Evolutionary conservation across 2,329 filamentous ascomycete genomes (phyloP).

Genomic region (Fusarium sp.): DNA sequence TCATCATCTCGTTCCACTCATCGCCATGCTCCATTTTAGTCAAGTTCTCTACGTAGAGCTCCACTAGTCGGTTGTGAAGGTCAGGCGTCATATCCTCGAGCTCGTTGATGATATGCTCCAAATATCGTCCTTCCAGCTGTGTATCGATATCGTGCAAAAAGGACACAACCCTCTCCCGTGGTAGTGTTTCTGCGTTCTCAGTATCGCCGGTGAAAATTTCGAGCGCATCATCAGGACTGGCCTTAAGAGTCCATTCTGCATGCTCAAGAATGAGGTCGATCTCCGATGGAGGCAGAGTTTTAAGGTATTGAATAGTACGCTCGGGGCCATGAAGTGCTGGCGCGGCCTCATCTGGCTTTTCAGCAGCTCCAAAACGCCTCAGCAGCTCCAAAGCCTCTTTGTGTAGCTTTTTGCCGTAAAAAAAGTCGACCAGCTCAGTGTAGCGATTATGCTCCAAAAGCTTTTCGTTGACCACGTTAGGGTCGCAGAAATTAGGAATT

Average conservation of each 20-base stretch:
- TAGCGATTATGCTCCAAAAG: constrained; percentile 89
- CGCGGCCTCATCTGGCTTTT: constrained; percentile 61
- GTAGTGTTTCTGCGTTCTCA: constrained; percentile 91
- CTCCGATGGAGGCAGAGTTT: constrained; percentile 85
- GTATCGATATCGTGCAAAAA: constrained; percentile 79
- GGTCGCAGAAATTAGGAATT: constrained; percentile 96
- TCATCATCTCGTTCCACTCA: constrained; percentile 68
- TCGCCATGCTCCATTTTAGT: constrained; percentile 56
- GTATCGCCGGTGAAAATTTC: constrained; percentile 94
- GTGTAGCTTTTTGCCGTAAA: constrained; percentile 94
- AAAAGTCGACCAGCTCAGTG: constrained; percentile 95
- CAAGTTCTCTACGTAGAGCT: constrained; percentile 72
- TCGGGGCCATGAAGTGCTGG: constrained; percentile 79
- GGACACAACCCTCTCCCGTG: constrained; percentile 77
- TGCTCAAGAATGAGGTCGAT: constrained; percentile 94
- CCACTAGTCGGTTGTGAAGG: constrained; percentile 85
- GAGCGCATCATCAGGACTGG: constrained; percentile 81
- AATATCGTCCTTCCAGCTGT: constrained; percentile 80
- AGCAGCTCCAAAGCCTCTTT: constrained; percentile 86
- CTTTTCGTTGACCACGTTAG: constrained; percentile 92
- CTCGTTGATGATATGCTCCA: constrained; percentile 91
- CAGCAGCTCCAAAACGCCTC: constrained; percentile 78
- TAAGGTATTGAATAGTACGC: constrained; percentile 88
- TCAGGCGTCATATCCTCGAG: constrained; percentile 85
- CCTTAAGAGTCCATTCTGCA: constrained; percentile 84